Conservation (phyloP, 177 flowering plant species). For the Vitis hybrid region DNA sequence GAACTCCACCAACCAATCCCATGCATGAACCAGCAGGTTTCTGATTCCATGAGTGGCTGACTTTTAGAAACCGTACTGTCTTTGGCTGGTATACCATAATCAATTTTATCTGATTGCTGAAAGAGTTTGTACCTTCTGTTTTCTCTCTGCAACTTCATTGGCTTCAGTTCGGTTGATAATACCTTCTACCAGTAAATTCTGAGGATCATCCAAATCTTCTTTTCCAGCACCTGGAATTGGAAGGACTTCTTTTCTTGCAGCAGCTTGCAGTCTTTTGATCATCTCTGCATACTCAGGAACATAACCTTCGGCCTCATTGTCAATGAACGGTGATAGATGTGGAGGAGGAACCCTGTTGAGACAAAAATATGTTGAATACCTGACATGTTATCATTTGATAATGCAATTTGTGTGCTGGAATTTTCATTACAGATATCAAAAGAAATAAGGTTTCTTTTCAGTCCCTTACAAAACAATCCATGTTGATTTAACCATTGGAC, state of each 20-base stretch:
- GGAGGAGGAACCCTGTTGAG: slow-evolving; percentile 83
- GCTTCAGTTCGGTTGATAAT: slow-evolving; percentile 68
- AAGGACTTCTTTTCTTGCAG: slow-evolving; percentile 64
- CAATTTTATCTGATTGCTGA: no score
- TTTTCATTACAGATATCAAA: not conserved
- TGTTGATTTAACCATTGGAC: no score
- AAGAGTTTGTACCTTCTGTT: slow-evolving; percentile 50
- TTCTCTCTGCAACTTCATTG: slow-evolving; percentile 71
- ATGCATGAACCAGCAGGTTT: no score
- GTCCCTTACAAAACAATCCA: no score
- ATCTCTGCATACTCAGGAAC: slow-evolving; percentile 92
- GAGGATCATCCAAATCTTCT: slow-evolving; percentile 73
- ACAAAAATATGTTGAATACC: not conserved
- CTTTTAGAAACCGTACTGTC: no score
- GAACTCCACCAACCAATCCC: no score
- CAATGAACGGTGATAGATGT: slow-evolving; percentile 93
- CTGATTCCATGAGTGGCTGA: no score
- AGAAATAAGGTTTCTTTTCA: not conserved
- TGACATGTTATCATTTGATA: not conserved
- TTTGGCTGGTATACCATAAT: no score
- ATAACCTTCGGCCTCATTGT: slow-evolving; percentile 87
- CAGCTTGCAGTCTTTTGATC: slow-evolving; percentile 72
- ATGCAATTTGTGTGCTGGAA: not conserved
- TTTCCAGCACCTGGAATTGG: slow-evolving; percentile 77
- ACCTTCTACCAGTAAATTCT: slow-evolving; percentile 65